Evolutionary conservation across 129 eudicot genomes (phyloP), one percentile per base, ranked within the genome.

Genomic region (Centaurea solstitialis): DNA sequence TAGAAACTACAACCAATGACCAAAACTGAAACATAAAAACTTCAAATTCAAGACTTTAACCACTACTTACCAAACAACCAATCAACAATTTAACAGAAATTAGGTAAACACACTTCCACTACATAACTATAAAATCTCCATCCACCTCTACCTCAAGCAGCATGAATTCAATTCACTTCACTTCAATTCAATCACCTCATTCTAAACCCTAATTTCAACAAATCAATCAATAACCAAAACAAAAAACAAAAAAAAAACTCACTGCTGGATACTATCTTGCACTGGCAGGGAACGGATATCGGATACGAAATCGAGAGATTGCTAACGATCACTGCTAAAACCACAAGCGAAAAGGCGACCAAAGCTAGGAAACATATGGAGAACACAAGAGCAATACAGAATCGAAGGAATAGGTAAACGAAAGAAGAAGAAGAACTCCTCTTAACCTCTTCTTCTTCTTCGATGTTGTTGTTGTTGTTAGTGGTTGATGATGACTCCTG

Each of bases 231-330:
- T n/a, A n/a, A n/a, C n/a, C n/a, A n/a, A n/a, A n/a, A n/a, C n/a
- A n/a, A n/a, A n/a, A n/a, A n/a, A n/a, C n/a, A n/a, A 61, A 61
- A 67, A 11, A 10, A 11, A 7, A 38, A 84, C 99, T 89, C 77
- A 96, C 99, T 91, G 87, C 92, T 96, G 33, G 99, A 93, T 30
- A 96, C 89, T n/a, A 96, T 93, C 82, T 84, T 91, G 92, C 99
- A 96, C 75, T 86, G 93, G 41, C 97, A 91, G 28, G 93, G 93
- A n/a, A 93, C 89, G 72, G 93, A 85, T 33, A 93, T 87, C 11
- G 97, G 97, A 80, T 86, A 84, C 73, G 93, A 81, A 79, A 89
- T 82, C 21, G 93, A 82, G 20, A 89, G 41, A 30, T 86, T 88
- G 70, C 91, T 87, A 18, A 91, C 12, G n/a, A 90, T 68, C 65